Conservation (phyloP, 2,329 filamentous ascomycete species). For the Fusarium sp. region DNA sequence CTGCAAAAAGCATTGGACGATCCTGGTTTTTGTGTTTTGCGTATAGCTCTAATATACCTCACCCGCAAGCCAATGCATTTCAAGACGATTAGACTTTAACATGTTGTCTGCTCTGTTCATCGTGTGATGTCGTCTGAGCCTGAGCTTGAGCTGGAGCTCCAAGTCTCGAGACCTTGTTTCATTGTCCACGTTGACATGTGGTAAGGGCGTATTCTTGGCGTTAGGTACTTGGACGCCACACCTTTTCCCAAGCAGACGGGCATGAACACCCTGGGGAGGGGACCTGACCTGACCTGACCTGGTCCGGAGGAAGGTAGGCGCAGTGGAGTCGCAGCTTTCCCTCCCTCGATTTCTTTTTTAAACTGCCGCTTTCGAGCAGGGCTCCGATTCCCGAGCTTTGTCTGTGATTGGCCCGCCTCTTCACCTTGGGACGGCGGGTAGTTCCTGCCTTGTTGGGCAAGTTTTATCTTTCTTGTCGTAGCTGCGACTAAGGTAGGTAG, state of each 20-base stretch:
- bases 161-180: neutral
- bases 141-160: neutral
- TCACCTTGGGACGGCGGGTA: constrained; percentile 17
- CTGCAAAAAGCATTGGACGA: constrained; percentile 42
- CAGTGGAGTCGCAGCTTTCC: neutral
- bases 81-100: neutral
- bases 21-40: constrained; percentile 34
- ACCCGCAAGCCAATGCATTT: constrained; percentile 34
- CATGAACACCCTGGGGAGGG: constrained; percentile 22
- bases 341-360: neutral
- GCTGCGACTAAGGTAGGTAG: constrained; percentile 10
- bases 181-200: constrained; percentile 5
- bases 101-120: neutral
- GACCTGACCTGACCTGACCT: neutral
- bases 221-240: constrained; percentile 10
- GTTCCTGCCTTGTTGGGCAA: constrained; percentile 38
- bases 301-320: neutral
- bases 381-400: constrained; percentile 11
- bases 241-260: constrained; percentile 20
- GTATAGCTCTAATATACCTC: constrained; percentile 38
- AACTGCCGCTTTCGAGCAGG: constrained; percentile 4
- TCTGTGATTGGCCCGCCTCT: constrained; percentile 35
- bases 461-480: constrained; percentile 23
- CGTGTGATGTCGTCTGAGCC: neutral
- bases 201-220: constrained; percentile 19